phyloP scores from a whole-genome alignment of 768 basidiomycete genomes.

The Polyporus arcularius region DNA sequence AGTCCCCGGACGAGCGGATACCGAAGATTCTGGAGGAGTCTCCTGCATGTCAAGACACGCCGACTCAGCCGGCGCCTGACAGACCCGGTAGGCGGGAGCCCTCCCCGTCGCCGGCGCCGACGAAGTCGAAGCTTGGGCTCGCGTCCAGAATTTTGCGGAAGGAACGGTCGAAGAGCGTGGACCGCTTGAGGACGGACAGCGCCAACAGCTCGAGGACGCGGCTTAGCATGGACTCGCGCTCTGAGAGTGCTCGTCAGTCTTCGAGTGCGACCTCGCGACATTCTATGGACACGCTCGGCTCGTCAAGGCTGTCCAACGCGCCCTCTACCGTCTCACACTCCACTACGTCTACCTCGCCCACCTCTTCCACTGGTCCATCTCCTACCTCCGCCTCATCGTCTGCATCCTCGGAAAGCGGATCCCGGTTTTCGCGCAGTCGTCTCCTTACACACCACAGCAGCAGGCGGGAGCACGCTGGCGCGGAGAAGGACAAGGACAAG shows the following conservation, averaged over 20 bases:
- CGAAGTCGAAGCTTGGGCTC: slow-evolving; percentile 44
- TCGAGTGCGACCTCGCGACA: slow-evolving; percentile 13
- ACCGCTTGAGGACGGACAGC: background rate
- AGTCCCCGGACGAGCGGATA: slow-evolving; percentile 13
- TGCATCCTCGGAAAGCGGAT: slow-evolving; percentile 9
- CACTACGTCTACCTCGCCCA: slow-evolving; percentile 4
- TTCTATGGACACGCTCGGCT: slow-evolving; percentile 15
- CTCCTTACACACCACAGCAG: slow-evolving; percentile 10
- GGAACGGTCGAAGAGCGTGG: slow-evolving; percentile 26
- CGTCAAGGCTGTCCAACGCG: slow-evolving; percentile 13
- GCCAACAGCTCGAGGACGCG: slow-evolving; percentile 17
- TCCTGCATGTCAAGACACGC: background rate
- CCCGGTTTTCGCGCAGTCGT: slow-evolving; percentile 19
- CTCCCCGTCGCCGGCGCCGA: slow-evolving; percentile 22
- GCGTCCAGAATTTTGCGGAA: slow-evolving; percentile 48
- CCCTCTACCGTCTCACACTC: background rate
- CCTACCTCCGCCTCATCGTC: slow-evolving; percentile 4
- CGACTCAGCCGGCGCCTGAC: background rate
- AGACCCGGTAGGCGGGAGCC: background rate
- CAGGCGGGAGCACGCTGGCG: slow-evolving; percentile 7
- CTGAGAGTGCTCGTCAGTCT: slow-evolving; percentile 6
- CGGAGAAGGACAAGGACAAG: slow-evolving; percentile 1
- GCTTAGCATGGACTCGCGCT: slow-evolving; percentile 26
- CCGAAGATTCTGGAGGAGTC: slow-evolving; percentile 24
- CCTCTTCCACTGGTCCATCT: slow-evolving; percentile 2